Conservation (phyloP, 441 rosid genomes). For the Gossypium gossypioides region DNA sequence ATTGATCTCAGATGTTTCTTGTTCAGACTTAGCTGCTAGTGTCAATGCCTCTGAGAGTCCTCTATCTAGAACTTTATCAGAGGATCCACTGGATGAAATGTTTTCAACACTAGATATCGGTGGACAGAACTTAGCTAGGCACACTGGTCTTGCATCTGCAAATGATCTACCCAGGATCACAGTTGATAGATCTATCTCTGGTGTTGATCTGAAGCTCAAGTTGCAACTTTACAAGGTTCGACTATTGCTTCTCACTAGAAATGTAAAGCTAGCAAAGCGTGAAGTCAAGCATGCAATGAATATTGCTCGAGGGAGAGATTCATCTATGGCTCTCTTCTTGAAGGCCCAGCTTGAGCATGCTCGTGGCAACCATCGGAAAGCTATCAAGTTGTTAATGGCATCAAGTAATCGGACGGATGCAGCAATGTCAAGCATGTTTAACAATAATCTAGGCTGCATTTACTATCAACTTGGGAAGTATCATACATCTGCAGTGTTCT, state of each 20-base stretch:
- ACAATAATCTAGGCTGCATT: conserved; percentile 92
- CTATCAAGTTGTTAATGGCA: conserved; percentile 83
- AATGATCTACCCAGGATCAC: conserved; percentile 49
- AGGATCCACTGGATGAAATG: conserved; percentile 72
- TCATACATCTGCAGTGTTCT: conserved; percentile 57
- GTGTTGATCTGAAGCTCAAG: conserved; percentile 74
- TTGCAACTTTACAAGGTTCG: conserved; percentile 87
- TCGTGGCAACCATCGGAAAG: conserved; percentile 84
- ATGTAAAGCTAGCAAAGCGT: conserved; percentile 87
- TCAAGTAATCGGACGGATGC: conserved; percentile 57
- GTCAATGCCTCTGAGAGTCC: conserved; percentile 54
- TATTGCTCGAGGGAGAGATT: conserved; percentile 77
- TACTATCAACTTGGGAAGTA: conserved; percentile 67
- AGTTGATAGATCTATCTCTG: conserved; percentile 44
- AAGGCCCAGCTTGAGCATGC: conserved; percentile 96
- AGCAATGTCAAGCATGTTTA: conserved; percentile 63
- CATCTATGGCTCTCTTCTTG: conserved; percentile 77
- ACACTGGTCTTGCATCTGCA: conserved; percentile 40
- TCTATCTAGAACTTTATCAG: conserved; percentile 61
- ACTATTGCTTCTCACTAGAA: conserved; percentile 75
- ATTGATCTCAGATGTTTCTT: conserved; percentile 43
- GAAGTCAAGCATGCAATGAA: conserved; percentile 95
- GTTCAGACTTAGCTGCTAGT: conserved; percentile 42
- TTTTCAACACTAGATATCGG: conserved; percentile 50
- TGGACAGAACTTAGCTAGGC: conserved; percentile 52